These are phyloP conservation scores for Cucurbitaria berberidis DNA, from an alignment of 2,329 filamentous ascomycete genomes.

Conservation along the genomic window DNA sequence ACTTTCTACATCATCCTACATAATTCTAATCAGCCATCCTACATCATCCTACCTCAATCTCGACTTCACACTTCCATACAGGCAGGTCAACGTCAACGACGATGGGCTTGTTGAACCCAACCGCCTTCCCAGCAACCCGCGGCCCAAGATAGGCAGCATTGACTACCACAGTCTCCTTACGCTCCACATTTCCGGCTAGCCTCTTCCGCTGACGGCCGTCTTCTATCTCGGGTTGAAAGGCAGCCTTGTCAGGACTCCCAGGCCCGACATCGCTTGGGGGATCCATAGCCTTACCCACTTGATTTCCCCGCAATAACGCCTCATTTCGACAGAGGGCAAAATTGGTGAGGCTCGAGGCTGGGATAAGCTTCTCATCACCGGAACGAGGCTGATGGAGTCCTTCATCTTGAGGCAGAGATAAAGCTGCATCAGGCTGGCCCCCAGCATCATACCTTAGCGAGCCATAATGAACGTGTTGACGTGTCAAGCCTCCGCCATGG, in stretches of 20 bases:
- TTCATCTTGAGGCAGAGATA: background rate
- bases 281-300: slow-evolving; percentile 24
- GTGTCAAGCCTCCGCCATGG: slow-evolving; percentile 32
- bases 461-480: slow-evolving; percentile 27
- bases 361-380: slow-evolving; percentile 26
- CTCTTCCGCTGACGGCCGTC: background rate
- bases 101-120: slow-evolving; percentile 76
- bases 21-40: too few relatives aligned
- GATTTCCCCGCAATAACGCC: slow-evolving; percentile 21
- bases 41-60: slow-evolving; percentile 13
- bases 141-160: slow-evolving; percentile 79
- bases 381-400: slow-evolving; percentile 22
- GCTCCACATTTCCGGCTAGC: slow-evolving; percentile 40
- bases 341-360: slow-evolving; percentile 27
- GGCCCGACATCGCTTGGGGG: slow-evolving; percentile 29
- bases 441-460: slow-evolving; percentile 10
- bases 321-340: slow-evolving; percentile 27
- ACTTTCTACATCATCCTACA: slow-evolving; percentile 16
- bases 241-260: slow-evolving; percentile 27
- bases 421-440: slow-evolving; percentile 27
- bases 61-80: slow-evolving; percentile 52
- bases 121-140: slow-evolving; percentile 62
- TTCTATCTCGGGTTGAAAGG: slow-evolving; percentile 5
- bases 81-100: slow-evolving; percentile 82
- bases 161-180: slow-evolving; percentile 75